Percentiles rank a stretch among this genome's conserved stretches.
phyloP scores from a whole-genome alignment of 305 asterid species.

The Fraxinus paxiana region DNA sequence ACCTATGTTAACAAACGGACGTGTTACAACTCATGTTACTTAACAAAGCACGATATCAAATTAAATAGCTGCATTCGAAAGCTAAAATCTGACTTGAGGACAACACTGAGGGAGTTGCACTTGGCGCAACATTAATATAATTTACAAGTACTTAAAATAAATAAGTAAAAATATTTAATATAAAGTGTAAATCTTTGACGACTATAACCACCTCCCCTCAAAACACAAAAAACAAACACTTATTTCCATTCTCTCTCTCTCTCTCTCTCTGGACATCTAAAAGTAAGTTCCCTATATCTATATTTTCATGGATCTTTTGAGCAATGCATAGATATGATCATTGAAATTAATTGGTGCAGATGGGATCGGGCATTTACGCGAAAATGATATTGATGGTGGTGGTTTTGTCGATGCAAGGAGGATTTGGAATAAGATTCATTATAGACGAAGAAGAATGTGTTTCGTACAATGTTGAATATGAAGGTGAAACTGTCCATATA shows the following conservation, averaged over 20 bases:
- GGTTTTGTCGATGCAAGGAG: constrained; percentile 26
- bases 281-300: background rate
- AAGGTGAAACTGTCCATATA: constrained; percentile 61
- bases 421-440: constrained; percentile 67
- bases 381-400: background rate
- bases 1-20: background rate
- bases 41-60: background rate
- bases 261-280: background rate
- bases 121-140: background rate
- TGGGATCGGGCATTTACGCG: background rate
- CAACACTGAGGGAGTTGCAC: background rate
- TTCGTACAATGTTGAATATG: constrained; percentile 57
- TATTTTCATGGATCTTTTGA: background rate
- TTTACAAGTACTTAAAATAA: background rate
- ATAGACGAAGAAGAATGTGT: constrained; percentile 74
- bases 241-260: background rate
- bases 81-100: background rate
- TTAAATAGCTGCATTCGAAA: background rate
- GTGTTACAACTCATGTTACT: background rate
- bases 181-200: background rate
- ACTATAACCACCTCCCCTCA: background rate
- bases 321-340: background rate
- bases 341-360: constrained; percentile 17
- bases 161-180: background rate
- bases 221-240: background rate